phyloP scores from a whole-genome alignment of 2,329 filamentous ascomycete genomes.

The Fusarium cicatricum region DNA sequence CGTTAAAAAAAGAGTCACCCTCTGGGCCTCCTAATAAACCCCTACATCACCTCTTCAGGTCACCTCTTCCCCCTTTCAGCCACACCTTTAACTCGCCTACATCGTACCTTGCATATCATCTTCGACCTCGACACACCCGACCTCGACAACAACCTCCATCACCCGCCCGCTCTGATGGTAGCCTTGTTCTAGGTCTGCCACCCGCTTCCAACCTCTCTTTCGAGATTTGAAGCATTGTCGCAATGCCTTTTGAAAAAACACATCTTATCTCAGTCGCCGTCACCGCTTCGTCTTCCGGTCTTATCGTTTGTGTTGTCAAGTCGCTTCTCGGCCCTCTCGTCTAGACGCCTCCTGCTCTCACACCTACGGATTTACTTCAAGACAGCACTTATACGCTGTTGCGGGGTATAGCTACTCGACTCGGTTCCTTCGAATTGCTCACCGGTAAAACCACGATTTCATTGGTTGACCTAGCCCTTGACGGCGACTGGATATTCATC shows the following conservation, averaged over 20 bases:
- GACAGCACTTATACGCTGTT: constrained; percentile 48
- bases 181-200: constrained; percentile 46
- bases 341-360: constrained; percentile 54
- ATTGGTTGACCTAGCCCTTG: constrained; percentile 59
- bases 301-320: constrained; percentile 63
- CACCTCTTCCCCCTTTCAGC: constrained; percentile 32
- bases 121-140: constrained; percentile 13
- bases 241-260: constrained; percentile 66
- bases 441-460: constrained; percentile 52
- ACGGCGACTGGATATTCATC: constrained; percentile 63
- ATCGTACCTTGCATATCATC: constrained; percentile 45
- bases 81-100: constrained; percentile 36
- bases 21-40: constrained; percentile 42
- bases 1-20: constrained; percentile 47
- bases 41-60: constrained; percentile 36
- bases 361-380: constrained; percentile 53
- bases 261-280: constrained; percentile 67
- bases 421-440: constrained; percentile 46
- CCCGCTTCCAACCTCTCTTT: constrained; percentile 35
- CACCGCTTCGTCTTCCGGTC: constrained; percentile 68
- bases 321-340: constrained; percentile 50
- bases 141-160: constrained; percentile 14
- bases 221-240: constrained; percentile 50
- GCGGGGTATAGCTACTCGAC: constrained; percentile 51
- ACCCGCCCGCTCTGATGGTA: constrained; percentile 45